Evolutionary conservation across 768 basidiomycete species (phyloP), one percentile per base, ranked within the genome.

Genomic region (Tulasnella sp.): DNA sequence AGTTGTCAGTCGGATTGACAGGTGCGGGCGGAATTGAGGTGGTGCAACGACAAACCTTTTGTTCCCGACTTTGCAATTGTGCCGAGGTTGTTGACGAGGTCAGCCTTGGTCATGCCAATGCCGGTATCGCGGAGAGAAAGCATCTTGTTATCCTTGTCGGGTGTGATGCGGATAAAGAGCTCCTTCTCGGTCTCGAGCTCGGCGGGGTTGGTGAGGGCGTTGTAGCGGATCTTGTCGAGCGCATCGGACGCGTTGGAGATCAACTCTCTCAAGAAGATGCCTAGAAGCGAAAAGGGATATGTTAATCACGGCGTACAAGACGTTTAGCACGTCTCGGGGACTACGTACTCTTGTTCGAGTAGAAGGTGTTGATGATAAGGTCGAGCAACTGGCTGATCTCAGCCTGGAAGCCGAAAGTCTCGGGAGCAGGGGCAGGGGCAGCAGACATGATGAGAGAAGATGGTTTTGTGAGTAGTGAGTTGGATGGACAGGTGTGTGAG

Each of bases 321-420:
- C 34, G 5, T 27, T 9, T 15, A 26, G 27, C 2, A 50, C 17
- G 48, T 13, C 13, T 17, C 13, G 48, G n/a, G 24, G 50, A 11
- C 15, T 32, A 55, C 56, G 26, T 26, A 58, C 56, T 58, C 81
- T 99, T 99, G 85, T 99, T 97, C 64, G 93, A 96, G 84, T 98
- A 99, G 85, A 98, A 98, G 64, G 95, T 97, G 80, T 97, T 97
- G 82, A 98, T 97, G 79, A 98, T 98, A 71, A 98, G 77, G 80
- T 98, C 95, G 65, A 98, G 81, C 68, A 97, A 80, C 77, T 98
- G 96, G 73, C 86, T 88, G 84, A 99, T 98, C 82, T 98, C 95
- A 72, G 95, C 95, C 74, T 97, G 92, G 84, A 94, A 94, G 73
- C 89, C 89, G 74, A 92, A 92, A 77, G 83, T 85, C 77, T 92